phyloP scores from a whole-genome alignment of 805 yeast species.

The Ogataea nonfermentans region DNA sequence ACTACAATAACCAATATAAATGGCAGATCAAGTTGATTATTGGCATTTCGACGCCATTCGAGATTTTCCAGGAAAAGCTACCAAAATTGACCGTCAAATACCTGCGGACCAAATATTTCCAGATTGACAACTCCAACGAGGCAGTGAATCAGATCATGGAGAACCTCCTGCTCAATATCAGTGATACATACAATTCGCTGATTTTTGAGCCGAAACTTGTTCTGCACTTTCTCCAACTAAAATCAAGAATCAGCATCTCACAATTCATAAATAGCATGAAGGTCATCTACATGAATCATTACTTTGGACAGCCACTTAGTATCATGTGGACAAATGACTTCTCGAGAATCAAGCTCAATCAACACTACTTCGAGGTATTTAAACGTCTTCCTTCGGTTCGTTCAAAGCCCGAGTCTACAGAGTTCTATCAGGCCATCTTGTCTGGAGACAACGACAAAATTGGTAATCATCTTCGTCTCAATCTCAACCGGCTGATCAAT shows the following conservation, averaged over 20 bases:
- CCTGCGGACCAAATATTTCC: conserved; percentile 27
- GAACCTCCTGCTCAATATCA: conserved; percentile 31
- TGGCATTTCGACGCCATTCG: conserved; percentile 36
- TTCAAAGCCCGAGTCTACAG: neutral
- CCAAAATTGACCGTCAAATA: conserved; percentile 25
- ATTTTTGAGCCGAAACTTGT: conserved; percentile 33
- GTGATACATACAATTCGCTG: conserved; percentile 32
- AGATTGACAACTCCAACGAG: conserved; percentile 32
- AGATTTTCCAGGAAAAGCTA: conserved; percentile 35
- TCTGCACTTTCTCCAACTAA: conserved; percentile 27
- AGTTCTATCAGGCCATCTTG: conserved; percentile 24
- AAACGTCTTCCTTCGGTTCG: conserved; percentile 31
- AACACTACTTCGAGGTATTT: conserved; percentile 28
- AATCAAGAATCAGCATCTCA: conserved; percentile 28
- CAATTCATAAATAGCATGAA: conserved; percentile 33
- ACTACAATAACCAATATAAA: conserved; percentile 15
- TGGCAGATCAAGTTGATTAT: conserved; percentile 26
- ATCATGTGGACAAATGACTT: conserved; percentile 34
- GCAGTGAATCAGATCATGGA: conserved; percentile 34
- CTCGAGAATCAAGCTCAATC: conserved; percentile 22
- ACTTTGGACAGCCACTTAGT: conserved; percentile 34
- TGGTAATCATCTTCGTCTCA: conserved; percentile 24
- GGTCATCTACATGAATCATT: conserved; percentile 35
- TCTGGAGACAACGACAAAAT: conserved; percentile 20
- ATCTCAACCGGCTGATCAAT: conserved; percentile 28